Conservation (phyloP, 2,329 filamentous ascomycete genomes). For the Fusarium sp. region DNA sequence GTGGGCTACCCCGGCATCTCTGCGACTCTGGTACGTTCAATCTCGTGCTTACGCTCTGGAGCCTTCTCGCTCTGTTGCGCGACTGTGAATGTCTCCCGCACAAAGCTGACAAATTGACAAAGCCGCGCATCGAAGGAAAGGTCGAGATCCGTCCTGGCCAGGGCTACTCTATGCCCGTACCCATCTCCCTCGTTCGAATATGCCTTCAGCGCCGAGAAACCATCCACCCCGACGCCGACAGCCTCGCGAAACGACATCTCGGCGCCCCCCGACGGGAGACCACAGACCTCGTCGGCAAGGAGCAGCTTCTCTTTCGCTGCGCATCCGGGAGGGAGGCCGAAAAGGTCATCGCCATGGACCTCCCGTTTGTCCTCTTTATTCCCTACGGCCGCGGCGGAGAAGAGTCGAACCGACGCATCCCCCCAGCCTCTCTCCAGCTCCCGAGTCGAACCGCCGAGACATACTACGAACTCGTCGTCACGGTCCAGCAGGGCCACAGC, state of each 20-base stretch:
- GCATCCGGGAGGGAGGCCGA: constrained; percentile 86
- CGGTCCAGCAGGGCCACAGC: constrained; percentile 88
- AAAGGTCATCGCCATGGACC: constrained; percentile 92
- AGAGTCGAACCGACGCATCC: constrained; percentile 89
- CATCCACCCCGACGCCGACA: constrained; percentile 96
- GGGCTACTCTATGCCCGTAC: constrained; percentile 89
- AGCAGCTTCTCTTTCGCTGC: constrained; percentile 91
- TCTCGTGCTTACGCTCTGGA: constrained; percentile 23
- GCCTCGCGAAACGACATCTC: constrained; percentile 90
- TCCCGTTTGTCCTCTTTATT: constrained; percentile 97
- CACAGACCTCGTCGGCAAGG: constrained; percentile 93
- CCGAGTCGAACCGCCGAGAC: constrained; percentile 96
- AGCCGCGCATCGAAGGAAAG: constrained; percentile 98
- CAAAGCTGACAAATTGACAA: constrained; percentile 32
- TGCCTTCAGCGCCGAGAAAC: constrained; percentile 93
- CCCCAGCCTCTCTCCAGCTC: constrained; percentile 90
- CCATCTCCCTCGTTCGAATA: constrained; percentile 93
- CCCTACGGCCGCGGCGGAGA: constrained; percentile 92
- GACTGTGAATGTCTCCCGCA: constrained; percentile 13
- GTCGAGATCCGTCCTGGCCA: constrained; percentile 92
- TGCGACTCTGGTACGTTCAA: constrained; percentile 85
- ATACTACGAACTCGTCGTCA: constrained; percentile 95
- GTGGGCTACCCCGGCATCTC: constrained; percentile 98
- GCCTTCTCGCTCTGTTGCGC: constrained; percentile 1
- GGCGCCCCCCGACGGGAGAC: constrained; percentile 91